A percentile compares a stretch with the other conserved stretches of the same genome.
These are phyloP conservation scores for Drechslerella stenobrocha DNA, from an alignment of 2,329 filamentous ascomycete genomes.

Conservation along the genomic window DNA sequence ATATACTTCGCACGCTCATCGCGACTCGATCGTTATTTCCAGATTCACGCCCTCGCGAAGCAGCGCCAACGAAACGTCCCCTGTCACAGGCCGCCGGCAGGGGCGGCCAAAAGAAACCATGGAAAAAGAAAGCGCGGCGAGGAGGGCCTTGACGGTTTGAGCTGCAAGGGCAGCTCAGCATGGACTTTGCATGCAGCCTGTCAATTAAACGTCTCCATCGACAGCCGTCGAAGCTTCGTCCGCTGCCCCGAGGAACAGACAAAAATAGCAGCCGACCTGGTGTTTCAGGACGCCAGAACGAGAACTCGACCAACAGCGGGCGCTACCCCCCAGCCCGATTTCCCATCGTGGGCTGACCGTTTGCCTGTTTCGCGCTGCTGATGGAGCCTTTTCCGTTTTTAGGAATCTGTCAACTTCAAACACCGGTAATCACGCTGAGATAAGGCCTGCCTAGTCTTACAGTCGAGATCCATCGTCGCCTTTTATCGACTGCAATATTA, in stretches of 20 bases:
- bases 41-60: conserved; percentile 15
- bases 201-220: neutral
- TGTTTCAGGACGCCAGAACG: conserved; percentile 45
- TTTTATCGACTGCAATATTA: too few species aligned
- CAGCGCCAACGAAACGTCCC: conserved; percentile 48
- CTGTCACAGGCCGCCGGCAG: conserved; percentile 35
- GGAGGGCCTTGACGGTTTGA: conserved; percentile 24
- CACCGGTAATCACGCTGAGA: conserved; percentile 27
- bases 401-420: conserved; percentile 48
- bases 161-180: conserved; percentile 37
- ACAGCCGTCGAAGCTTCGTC: too few species aligned
- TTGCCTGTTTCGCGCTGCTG: conserved; percentile 23
- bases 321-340: conserved; percentile 32
- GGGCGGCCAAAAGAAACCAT: conserved; percentile 20
- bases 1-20: neutral
- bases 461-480: too few species aligned
- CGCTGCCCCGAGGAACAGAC: too few species aligned
- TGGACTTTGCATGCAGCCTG: neutral
- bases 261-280: conserved; percentile 42
- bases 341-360: conserved; percentile 9
- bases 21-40: conserved; percentile 1
- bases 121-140: conserved; percentile 14
- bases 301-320: conserved; percentile 29
- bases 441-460: conserved; percentile 1
- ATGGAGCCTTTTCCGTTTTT: conserved; percentile 40